Conservation (phyloP, 2,329 filamentous ascomycete species). For the Phaeosphaeriaceae sp. region DNA sequence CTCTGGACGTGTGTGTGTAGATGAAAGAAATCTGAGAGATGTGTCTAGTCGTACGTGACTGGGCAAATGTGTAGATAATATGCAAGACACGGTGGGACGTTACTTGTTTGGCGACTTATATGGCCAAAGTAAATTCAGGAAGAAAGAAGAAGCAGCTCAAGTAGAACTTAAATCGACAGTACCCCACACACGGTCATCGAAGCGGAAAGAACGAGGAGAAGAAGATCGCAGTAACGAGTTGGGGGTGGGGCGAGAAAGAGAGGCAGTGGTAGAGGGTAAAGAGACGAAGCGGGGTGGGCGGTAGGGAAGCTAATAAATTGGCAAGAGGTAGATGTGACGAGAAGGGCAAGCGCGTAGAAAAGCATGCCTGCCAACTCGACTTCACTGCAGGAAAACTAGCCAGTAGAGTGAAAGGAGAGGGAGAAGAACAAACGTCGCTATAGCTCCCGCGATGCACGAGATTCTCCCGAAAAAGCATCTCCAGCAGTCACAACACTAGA, state of each 20-base stretch:
- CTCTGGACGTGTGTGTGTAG: conserved; percentile 31
- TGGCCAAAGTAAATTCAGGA: conserved; percentile 47
- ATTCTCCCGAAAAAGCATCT: background rate
- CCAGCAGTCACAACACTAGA: conserved; percentile 50
- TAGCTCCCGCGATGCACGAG: too few relatives aligned
- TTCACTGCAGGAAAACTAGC: conserved; percentile 9
- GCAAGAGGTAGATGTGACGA: conserved; percentile 14
- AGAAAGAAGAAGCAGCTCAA: conserved; percentile 29
- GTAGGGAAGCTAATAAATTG: background rate
- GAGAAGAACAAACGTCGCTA: too few relatives aligned
- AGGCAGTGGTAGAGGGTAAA: conserved; percentile 12
- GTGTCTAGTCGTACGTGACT: conserved; percentile 27
- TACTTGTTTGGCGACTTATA: conserved; percentile 42
- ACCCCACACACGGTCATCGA: conserved; percentile 4
- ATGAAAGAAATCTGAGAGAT: conserved; percentile 44
- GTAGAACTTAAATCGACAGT: conserved; percentile 34
- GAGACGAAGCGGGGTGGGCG: conserved; percentile 2
- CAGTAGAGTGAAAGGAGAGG: too few relatives aligned
- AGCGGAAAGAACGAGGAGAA: conserved; percentile 29
- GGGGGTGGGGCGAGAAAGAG: conserved; percentile 7
- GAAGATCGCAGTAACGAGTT: conserved; percentile 12
- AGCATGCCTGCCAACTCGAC: conserved; percentile 1
- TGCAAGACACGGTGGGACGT: conserved; percentile 38
- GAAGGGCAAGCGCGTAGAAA: conserved; percentile 18
- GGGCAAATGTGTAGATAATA: conserved; percentile 45